Evolutionary conservation across 305 asterid genomes (phyloP), one percentile per base, ranked within the genome.

Genomic region (Fraxinus dipetala): DNA sequence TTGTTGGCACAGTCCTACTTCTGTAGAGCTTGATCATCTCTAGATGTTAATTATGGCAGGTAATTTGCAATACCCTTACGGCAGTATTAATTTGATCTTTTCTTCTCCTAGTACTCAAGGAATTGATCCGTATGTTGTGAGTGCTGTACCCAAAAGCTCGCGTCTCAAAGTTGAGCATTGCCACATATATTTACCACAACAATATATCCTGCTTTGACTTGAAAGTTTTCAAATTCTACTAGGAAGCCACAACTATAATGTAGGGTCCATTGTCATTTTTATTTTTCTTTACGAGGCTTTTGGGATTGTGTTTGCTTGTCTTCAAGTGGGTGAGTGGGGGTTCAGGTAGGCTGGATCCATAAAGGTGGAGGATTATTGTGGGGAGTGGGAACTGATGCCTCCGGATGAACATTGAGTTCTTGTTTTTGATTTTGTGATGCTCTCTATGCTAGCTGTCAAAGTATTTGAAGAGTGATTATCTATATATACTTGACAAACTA

Each of bases 1-100:
- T 77, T 77, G 75, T 77, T 75, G 74, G 8, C 59, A 63, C 75
- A 35, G 31, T 38, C 79, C 56, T 79, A 56, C 61, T 14, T 79
- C 0, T 70, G 20, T 59, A 28, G 28, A 59, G 76, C 72, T 74
- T 80, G 72, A 74, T 69, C 48, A 61, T 34, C n/a, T 79, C 74
- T 76, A 75, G 51, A 56, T 65, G 74, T 79, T 51, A 77, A 77
- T 80, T 20, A 20, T 31, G 22, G 9, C 73, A 4, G 72, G 30
- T 72, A 51, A 61, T 30, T 81, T 72, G 10, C 45, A 61, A 28
- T 61, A 22, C 5, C 14, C 72, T 22, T 61, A 24, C 14, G 14
- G 32, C 31, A 18, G 22, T 56, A 70, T 5, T 74, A 22, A 74
- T 28, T 40, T 72, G 43, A 1, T 63, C 10, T 73, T 65, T 30